Percentiles rank a stretch among this genome's conserved stretches.
These are phyloP conservation scores for Verticillium zaregamsianum DNA, from an alignment of 2,329 filamentous ascomycete species.

Conservation along the genomic window DNA sequence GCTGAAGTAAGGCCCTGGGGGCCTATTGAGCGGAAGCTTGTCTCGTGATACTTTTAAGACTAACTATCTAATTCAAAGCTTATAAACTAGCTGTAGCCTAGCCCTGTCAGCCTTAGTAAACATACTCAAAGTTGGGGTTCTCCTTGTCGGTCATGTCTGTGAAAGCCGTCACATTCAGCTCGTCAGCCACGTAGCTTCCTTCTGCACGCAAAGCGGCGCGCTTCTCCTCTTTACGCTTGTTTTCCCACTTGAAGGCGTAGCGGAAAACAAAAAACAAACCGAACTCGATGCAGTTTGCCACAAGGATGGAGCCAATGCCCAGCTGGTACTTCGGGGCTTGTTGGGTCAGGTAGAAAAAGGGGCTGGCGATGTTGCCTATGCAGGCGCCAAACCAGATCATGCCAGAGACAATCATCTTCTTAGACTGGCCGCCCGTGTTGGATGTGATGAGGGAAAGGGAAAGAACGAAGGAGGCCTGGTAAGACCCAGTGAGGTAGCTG, in stretches of 20 bases:
- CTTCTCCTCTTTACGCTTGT: slow-evolving; percentile 29
- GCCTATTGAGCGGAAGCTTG: too few relatives aligned
- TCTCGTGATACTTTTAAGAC: not conserved
- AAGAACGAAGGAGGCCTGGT: slow-evolving; percentile 35
- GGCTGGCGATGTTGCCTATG: slow-evolving; percentile 56
- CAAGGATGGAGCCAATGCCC: slow-evolving; percentile 37
- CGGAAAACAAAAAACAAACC: slow-evolving; percentile 33
- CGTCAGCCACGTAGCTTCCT: slow-evolving; percentile 17
- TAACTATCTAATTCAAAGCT: too few relatives aligned
- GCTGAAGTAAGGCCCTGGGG: too few relatives aligned
- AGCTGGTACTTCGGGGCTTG: slow-evolving; percentile 40
- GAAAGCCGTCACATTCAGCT: slow-evolving; percentile 34
- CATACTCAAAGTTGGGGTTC: slow-evolving; percentile 36
- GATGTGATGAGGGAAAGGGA: slow-evolving; percentile 41
- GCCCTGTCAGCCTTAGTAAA: slow-evolving; percentile 22
- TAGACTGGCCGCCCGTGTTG: slow-evolving; percentile 53
- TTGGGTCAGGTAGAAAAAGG: slow-evolving; percentile 57
- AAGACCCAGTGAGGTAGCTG: slow-evolving; percentile 30
- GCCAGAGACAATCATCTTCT: slow-evolving; percentile 61
- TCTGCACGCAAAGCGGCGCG: slow-evolving; percentile 23
- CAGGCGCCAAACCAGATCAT: slow-evolving; percentile 57
- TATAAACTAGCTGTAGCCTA: not conserved
- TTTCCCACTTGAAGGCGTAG: slow-evolving; percentile 33
- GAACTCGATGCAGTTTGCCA: slow-evolving; percentile 33
- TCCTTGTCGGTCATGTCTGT: slow-evolving; percentile 36